phyloP scores from a whole-genome alignment of 2,329 filamentous ascomycete species.

The Aspergillus sp. region DNA sequence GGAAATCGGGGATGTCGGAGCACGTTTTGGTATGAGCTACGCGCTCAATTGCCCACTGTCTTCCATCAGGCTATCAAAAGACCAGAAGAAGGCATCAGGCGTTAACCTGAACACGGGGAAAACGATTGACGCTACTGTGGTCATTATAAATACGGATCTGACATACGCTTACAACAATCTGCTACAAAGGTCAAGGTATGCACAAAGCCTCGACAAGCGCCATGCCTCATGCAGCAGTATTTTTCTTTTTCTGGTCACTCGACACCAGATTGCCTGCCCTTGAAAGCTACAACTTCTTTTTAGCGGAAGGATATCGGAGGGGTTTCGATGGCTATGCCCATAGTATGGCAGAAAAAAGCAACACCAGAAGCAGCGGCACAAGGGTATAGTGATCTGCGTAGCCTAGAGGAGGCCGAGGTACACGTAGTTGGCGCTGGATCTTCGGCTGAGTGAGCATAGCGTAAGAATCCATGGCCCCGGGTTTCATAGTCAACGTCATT shows the following conservation, averaged over 20 bases:
- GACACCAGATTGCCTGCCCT: conserved; percentile 49
- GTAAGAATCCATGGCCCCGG: too few species aligned
- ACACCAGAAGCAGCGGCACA: too few species aligned
- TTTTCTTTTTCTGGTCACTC: conserved; percentile 60
- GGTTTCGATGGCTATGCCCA: conserved; percentile 50
- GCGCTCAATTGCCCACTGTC: conserved; percentile 52
- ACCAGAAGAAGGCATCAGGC: conserved; percentile 16
- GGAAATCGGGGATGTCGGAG: conserved; percentile 55
- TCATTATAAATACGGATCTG: conserved; percentile 65
- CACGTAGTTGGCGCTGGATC: too few species aligned
- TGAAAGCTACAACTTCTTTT: conserved; percentile 66
- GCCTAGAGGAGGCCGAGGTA: too few species aligned
- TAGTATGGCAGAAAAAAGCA: too few species aligned
- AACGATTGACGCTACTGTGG: conserved; percentile 53
- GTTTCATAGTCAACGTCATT: too few species aligned
- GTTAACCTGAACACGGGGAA: conserved; percentile 48
- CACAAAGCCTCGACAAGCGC: conserved; percentile 23
- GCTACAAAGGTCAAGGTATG: conserved; percentile 43
- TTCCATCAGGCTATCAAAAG: conserved; percentile 45
- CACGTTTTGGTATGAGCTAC: conserved; percentile 54
- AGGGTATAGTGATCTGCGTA: too few species aligned
- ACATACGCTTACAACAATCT: conserved; percentile 67
- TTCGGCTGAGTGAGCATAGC: too few species aligned
- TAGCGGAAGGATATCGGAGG: conserved; percentile 62
- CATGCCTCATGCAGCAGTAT: conserved; percentile 63